Conservation (phyloP, 2,329 filamentous ascomycete genomes). For the Fusarium multiceps region DNA sequence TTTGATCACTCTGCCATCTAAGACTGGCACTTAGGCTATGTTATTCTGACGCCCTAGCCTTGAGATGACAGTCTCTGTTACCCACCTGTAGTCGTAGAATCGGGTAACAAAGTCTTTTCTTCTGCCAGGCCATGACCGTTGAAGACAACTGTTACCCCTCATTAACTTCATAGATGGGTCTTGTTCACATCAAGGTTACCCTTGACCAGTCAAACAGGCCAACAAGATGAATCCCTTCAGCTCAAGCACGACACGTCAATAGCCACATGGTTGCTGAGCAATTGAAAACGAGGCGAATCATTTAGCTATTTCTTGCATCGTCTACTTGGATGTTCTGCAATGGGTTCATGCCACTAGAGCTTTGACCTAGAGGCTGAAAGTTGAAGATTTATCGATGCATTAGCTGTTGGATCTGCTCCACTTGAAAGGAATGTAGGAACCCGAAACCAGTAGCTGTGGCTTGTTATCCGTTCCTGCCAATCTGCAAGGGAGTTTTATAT, state of each 20-base stretch:
- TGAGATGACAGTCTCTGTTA: no score
- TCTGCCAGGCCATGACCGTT: neutral
- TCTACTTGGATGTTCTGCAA: neutral
- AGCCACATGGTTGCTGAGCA: constrained; percentile 6
- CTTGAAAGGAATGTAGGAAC: constrained; percentile 21
- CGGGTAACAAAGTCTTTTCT: neutral
- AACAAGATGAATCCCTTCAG: neutral
- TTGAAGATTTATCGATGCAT: neutral
- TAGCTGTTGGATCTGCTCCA: neutral
- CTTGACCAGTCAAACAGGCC: neutral
- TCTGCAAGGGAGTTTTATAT: neutral
- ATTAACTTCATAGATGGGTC: neutral
- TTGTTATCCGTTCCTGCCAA: constrained; percentile 7
- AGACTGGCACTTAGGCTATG: no score
- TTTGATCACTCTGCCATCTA: no score
- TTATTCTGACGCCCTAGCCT: no score
- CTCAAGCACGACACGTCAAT: constrained; percentile 25
- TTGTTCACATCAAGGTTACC: neutral
- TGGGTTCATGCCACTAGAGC: constrained; percentile 3
- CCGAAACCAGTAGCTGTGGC: constrained; percentile 6
- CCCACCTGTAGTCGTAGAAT: no score
- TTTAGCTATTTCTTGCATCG: neutral
- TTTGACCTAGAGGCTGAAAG: constrained; percentile 2
- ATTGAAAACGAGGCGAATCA: constrained; percentile 8
- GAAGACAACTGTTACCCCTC: neutral